Base-by-base conservation (phyloP, 1,139 yeast genomes). In the Candida gigantensis region DNA sequence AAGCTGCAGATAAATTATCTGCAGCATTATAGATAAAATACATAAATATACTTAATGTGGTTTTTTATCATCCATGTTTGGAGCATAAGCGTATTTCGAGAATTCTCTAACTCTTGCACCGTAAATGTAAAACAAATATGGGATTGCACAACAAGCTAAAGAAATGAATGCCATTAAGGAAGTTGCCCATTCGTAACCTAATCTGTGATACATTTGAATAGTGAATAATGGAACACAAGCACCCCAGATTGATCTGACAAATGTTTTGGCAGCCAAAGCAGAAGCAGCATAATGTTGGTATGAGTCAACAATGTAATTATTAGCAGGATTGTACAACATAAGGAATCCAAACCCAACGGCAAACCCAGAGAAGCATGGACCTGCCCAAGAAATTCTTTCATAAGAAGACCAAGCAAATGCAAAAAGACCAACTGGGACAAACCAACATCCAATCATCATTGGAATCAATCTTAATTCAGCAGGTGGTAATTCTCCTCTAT, bases 181-280 rank as follows among this genome's bases (percentile, higher is more conserved):
- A n/a, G 79, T 52, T 1, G 89, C 89, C 90, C 90, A 84, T 56
- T 83, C 78, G 46, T 78, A 55, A 15, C 84, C 85, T 53, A 83
- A 60, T 49, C 73, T 72, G 51, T 79, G 83, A 56, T 81, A 82
- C 87, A 84, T 83, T 57, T 83, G 89, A 35, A 78, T 71, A n/a
- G 88, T 82, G 55, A 82, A 83, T 43, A 83, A 66, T 18, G 86
- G 87, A 49, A 80, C 84, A 43, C 74, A 74, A 3, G 87, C 88
- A 57, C 89, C 88, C 74, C 85, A 82, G 30, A 81, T 62, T 11
- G 84, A 79, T 57, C 87, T 67, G 30, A 79, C 71, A 46, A 80
- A 74, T 1, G 85, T 80, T 57, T 80, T 78, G 1, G 84, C 79
- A 17, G 85, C n/a, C n/a, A n/a, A n/a, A n/a, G n/a, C n/a, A n/a